Percentiles rank a stretch among this genome's conserved stretches.
Conservation (phyloP, 805 yeast genomes). For the Isabelozyma pseudorhagii region DNA sequence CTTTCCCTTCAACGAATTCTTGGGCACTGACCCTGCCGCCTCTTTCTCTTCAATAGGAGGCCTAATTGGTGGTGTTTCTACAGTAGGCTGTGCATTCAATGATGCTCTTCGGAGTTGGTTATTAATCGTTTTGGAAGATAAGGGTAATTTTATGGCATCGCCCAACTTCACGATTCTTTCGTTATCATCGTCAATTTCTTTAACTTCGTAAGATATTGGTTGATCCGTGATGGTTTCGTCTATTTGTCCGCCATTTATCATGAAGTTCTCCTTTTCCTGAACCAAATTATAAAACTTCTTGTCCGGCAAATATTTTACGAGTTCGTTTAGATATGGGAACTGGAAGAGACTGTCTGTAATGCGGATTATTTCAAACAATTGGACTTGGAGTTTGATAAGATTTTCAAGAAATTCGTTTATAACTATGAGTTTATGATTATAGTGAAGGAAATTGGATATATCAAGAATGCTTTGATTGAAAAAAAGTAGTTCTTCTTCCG, state of each 20-base stretch:
- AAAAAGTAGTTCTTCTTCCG: conserved; percentile 8
- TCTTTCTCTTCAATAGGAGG: background rate
- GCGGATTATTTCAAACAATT: conserved; percentile 15
- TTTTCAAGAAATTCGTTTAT: conserved; percentile 27
- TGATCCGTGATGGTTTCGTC: conserved; percentile 8
- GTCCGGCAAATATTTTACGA: conserved; percentile 18
- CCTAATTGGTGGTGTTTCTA: background rate
- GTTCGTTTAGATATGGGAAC: conserved; percentile 24
- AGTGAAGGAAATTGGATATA: conserved; percentile 22
- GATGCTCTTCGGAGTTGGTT: conserved; percentile 19
- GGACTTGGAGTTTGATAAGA: conserved; percentile 20
- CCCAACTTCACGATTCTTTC: conserved; percentile 32
- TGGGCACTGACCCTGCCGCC: background rate
- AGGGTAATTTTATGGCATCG: conserved; percentile 20
- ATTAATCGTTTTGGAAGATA: conserved; percentile 27
- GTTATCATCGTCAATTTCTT: conserved; percentile 2
- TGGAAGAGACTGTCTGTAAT: conserved; percentile 5
- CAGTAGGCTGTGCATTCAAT: background rate
- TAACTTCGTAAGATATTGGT: conserved; percentile 5
- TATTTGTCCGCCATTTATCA: conserved; percentile 13
- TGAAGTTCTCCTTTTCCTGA: conserved; percentile 27
- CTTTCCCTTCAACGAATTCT: conserved; percentile 8
- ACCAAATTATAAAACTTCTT: conserved; percentile 24
- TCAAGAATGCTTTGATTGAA: conserved; percentile 25
- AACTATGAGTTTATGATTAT: conserved; percentile 22